phyloP scores from a whole-genome alignment of 163 green algal species.

The Trebouxiophyceae sp. region DNA sequence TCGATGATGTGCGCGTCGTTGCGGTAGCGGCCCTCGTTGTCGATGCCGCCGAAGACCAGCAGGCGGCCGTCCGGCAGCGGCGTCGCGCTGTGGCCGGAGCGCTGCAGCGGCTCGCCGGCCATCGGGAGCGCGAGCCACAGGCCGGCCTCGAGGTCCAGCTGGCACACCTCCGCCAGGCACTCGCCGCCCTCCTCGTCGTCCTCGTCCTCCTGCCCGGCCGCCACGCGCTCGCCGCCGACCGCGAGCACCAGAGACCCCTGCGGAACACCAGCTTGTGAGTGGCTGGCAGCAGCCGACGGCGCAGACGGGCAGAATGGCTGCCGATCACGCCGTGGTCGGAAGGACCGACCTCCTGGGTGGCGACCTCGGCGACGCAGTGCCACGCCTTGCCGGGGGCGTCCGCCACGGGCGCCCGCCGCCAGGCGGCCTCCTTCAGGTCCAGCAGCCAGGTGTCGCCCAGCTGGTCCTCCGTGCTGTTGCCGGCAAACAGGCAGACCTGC shows the following conservation, averaged over 20 bases:
- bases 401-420: neutral
- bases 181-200: slow-evolving; percentile 4
- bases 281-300: neutral
- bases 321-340: too few relatives aligned
- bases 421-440: neutral
- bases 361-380: slow-evolving; percentile 3
- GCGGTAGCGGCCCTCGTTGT: slow-evolving; percentile 19
- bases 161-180: neutral
- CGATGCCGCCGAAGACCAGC: slow-evolving; percentile 31
- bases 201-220: neutral
- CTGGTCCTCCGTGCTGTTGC: neutral
- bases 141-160: neutral
- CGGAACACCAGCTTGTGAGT: neutral
- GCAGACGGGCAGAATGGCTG: too few relatives aligned
- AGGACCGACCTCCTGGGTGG: neutral
- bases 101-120: neutral
- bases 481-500: slow-evolving; percentile 15
- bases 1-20: slow-evolving; percentile 34
- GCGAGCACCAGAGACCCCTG: slow-evolving; percentile 7
- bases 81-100: slow-evolving; percentile 20
- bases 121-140: slow-evolving; percentile 4
- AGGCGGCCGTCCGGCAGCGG: slow-evolving; percentile 21
- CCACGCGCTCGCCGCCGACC: slow-evolving; percentile 5
- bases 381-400: neutral
- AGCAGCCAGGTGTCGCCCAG: slow-evolving; percentile 21